Base-by-base conservation (phyloP, 192 early-diverging fungal species). In the Mortierella alpina region DNA sequence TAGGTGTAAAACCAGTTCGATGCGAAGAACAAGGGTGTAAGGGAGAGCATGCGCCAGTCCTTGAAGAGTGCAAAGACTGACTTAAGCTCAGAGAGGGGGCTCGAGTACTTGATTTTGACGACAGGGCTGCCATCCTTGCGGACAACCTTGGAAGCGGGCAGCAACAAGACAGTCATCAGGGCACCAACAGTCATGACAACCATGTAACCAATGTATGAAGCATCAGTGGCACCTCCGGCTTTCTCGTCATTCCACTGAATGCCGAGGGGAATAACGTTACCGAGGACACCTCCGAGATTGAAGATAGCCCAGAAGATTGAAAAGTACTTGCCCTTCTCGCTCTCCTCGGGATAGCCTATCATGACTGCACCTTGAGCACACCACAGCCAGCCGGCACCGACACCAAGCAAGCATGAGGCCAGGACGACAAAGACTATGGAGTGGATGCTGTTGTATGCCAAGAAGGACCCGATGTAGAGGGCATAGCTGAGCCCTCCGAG, bases 271-370 rank as follows among this genome's bases (percentile, higher is more conserved):
- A 95, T 87, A 8, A 90, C 82, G 63, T 88, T 88, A 67, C 95
- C 95, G 39, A 96, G 62, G 66, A 93, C 88, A 59, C 90, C 95
- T 64, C 95, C 95, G 59, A 88, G 72, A 72, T 85, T 86, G 87
- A 95, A 96, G 69, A 95, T 91, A 59, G 90, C 85, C 95, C 95
- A 96, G 90, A 96, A 96, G 46, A 92, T 85, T 39, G 90, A 89
- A 68, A 96, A 94, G 83, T 89, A 94, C 69, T 83, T 88, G 49
- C 92, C 94, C 86, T 95, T 95, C 51, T 93, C 87, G 22, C 88
- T 80, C 72, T 95, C 94, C 14, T 75, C 74, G 59, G 95, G 93
- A 82, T 96, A 95, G 66, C 94, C 91, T 72, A 93, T 87, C 91
- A 95, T 93, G 69, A 96, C 92, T 75, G 91, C 90, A 63, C 93